These are phyloP conservation scores for Phaffomyces thermotolerans DNA, from an alignment of 805 yeast species.

Conservation along the genomic window DNA sequence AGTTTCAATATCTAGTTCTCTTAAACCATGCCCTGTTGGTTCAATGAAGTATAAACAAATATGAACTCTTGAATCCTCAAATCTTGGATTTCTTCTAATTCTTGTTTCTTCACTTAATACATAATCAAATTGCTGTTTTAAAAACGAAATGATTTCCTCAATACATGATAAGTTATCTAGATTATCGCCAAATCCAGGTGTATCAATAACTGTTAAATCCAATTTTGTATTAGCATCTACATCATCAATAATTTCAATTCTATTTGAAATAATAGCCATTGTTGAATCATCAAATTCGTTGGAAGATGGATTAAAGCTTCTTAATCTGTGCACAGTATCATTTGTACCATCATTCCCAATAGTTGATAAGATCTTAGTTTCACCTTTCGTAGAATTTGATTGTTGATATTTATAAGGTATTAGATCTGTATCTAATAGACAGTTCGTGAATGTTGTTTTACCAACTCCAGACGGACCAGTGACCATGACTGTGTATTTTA, in stretches of 20 bases:
- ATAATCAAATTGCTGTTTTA: slow-evolving; percentile 71
- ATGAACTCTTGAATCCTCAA: slow-evolving; percentile 72
- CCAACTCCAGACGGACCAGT: slow-evolving; percentile 75
- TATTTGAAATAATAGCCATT: slow-evolving; percentile 62
- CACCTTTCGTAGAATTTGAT: slow-evolving; percentile 22
- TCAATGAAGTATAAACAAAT: slow-evolving; percentile 65
- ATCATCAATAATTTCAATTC: slow-evolving; percentile 47
- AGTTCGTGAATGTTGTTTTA: slow-evolving; percentile 67
- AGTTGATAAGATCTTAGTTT: slow-evolving; percentile 19
- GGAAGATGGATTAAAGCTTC: slow-evolving; percentile 52
- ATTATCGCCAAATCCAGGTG: slow-evolving; percentile 73
- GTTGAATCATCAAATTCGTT: slow-evolving; percentile 63
- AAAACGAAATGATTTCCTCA: slow-evolving; percentile 54
- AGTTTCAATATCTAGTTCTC: slow-evolving; percentile 64
- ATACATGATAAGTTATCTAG: slow-evolving; percentile 63
- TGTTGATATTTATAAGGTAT: slow-evolving; percentile 52
- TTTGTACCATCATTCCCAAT: slow-evolving; percentile 9
- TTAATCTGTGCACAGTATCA: slow-evolving; percentile 35
- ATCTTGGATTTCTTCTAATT: slow-evolving; percentile 77
- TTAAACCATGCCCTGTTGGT: slow-evolving; percentile 72
- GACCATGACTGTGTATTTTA: slow-evolving; percentile 66
- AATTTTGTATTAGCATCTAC: slow-evolving; percentile 48
- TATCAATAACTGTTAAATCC: slow-evolving; percentile 56
- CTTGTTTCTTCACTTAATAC: slow-evolving; percentile 84
- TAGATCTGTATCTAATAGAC: slow-evolving; percentile 54